phyloP scores from a whole-genome alignment of 2,329 filamentous ascomycete species.

The Trichoderma koningiopsis region DNA sequence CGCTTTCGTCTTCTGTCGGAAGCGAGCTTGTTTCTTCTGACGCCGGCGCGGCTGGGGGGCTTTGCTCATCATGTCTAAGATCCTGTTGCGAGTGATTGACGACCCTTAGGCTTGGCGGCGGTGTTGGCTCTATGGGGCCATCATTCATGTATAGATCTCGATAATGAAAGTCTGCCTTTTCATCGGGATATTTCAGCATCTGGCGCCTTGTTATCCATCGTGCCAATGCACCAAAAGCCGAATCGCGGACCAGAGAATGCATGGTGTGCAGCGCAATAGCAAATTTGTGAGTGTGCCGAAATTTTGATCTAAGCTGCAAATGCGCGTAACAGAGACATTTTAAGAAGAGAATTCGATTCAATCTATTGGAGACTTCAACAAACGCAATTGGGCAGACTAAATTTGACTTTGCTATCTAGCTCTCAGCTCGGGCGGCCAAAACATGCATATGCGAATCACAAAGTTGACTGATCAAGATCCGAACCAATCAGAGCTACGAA shows the following conservation, averaged over 20 bases:
- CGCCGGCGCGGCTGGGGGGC: background rate
- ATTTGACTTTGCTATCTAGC: background rate
- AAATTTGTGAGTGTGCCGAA: no score
- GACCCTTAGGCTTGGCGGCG: background rate
- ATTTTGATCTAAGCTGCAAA: background rate
- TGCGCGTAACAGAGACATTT: background rate
- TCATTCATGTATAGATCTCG: background rate
- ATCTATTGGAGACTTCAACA: background rate
- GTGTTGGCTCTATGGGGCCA: background rate
- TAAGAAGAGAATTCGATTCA: background rate
- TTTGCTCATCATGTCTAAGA: background rate
- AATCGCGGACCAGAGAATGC: background rate
- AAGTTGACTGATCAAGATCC: background rate
- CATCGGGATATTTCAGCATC: background rate
- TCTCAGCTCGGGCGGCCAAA: conserved; percentile 6
- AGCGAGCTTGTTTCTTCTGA: background rate
- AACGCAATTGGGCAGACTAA: background rate
- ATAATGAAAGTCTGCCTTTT: background rate
- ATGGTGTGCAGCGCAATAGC: background rate
- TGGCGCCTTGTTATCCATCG: background rate
- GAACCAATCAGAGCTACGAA: background rate
- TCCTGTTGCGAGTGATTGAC: background rate
- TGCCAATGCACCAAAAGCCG: background rate
- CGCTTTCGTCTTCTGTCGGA: background rate
- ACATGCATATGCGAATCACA: background rate